Conservation (phyloP, 345 rosid species). For the Pugionium dolabratum region DNA sequence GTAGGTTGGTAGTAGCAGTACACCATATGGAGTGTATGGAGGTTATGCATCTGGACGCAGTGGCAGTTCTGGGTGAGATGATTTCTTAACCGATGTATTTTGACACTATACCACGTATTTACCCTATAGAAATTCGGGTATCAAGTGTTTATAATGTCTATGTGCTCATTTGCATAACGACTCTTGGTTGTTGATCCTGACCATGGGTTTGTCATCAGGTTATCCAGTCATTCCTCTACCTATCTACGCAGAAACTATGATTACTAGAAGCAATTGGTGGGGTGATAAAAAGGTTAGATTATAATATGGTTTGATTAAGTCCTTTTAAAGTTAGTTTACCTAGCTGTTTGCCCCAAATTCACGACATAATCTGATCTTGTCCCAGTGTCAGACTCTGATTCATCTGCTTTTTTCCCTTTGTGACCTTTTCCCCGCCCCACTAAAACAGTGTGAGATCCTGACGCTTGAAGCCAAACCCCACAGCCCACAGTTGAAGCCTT, state of each 20-base stretch:
- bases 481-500: conserved; percentile 78
- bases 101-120: not conserved
- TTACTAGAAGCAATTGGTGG: conserved; percentile 61
- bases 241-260: conserved; percentile 85
- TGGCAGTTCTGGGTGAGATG: conserved; percentile 77
- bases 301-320: conserved; percentile 37
- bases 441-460: conserved; percentile 86
- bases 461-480: conserved; percentile 91
- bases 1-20: conserved; percentile 72
- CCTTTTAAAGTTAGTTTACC: conserved; percentile 48
- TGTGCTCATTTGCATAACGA: not conserved
- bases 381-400: conserved; percentile 68
- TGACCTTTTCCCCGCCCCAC: conserved; percentile 72
- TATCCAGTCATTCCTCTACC: conserved; percentile 74
- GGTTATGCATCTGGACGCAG: conserved; percentile 79
- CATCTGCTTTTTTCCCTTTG: conserved; percentile 63
- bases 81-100: conserved; percentile 14
- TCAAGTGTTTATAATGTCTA: not conserved
- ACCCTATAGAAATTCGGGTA: not conserved
- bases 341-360: conserved; percentile 49
- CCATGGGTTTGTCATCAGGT: conserved; percentile 63
- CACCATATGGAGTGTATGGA: conserved; percentile 80
- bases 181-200: conserved; percentile 39
- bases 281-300: conserved; percentile 56
- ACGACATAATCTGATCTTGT: conserved; percentile 35